Evolutionary conservation across 768 basidiomycete genomes (phyloP).

Genomic region (Auricularia cornea): DNA sequence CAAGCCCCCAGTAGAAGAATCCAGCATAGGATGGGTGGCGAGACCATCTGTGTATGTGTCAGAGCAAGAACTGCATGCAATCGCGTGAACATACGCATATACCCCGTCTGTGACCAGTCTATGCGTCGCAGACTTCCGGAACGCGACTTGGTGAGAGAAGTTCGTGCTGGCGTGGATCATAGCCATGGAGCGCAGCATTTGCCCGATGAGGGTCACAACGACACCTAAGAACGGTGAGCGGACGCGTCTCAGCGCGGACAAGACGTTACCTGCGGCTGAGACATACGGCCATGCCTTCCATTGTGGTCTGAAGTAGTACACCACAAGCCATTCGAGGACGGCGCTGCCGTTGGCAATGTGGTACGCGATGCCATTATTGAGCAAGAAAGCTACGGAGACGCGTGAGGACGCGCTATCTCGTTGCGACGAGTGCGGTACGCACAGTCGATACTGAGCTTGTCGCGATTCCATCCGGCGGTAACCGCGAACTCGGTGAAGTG

Average conservation of each 20-base stretch:
- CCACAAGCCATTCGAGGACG: conserved; percentile 69
- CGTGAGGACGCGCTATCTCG: not conserved
- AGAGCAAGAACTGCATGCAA: conserved; percentile 1
- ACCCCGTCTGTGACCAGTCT: conserved; percentile 80
- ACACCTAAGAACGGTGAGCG: conserved; percentile 41
- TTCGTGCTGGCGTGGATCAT: conserved; percentile 94
- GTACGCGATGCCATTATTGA: conserved; percentile 84
- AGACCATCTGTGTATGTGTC: conserved; percentile 47
- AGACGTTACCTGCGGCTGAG: conserved; percentile 42
- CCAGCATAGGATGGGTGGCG: conserved; percentile 96
- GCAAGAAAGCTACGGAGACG: conserved; percentile 63
- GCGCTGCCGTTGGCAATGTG: conserved; percentile 77
- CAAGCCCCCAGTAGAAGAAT: conserved; percentile 96
- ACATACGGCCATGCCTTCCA: conserved; percentile 54
- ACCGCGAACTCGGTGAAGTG: conserved; percentile 94
- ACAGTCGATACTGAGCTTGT: conserved; percentile 92
- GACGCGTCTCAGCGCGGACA: conserved; percentile 10
- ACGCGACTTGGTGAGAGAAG: conserved; percentile 86
- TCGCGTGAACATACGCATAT: conserved; percentile 57
- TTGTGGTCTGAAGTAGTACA: conserved; percentile 56
- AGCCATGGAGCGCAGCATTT: conserved; percentile 74
- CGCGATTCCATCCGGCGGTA: conserved; percentile 91
- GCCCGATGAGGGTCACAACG: conserved; percentile 55
- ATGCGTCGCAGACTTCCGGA: conserved; percentile 64
- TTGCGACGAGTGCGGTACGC: conserved; percentile 22